Evolutionary conservation across 106 monocot species (phyloP), one percentile per base, ranked within the genome.

Genomic region (Xerophyta viscosa): DNA sequence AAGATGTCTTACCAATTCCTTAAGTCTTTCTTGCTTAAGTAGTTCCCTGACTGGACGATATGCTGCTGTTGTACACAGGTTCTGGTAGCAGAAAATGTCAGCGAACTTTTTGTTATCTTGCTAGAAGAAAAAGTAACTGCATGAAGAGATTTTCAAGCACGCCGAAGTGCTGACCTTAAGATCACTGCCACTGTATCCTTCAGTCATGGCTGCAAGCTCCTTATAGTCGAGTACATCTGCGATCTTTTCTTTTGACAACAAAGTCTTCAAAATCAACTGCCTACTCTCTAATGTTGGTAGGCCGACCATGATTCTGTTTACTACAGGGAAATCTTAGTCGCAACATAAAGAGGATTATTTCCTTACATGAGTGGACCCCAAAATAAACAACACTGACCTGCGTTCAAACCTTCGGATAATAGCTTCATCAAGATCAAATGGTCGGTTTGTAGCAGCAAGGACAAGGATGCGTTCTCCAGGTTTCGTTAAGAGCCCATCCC

Each of bases 1-100:
- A 39, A 39, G 10, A 18, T 31, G 26, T 28, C 58, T 53, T 59
- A 69, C 72, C 69, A 73, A 44, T 48, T 82, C 68, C 46, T 69
- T 77, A 3, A 61, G 42, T 28, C 44, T 28, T 41, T 57, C 57
- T 42, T 15, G 39, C 41, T 57, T 37, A 31, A 57, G 21, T 57
- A 57, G 57, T 41, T 57, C 57, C 41, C 57, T 41, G 41, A 57
- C 57, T 37, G 57, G 57, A 42, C 57, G 57, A 57, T 57, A 41
- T 42, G 57, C 57, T 25, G 57, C 57, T 18, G 41, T 57, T n/a
- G 24, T 42, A 22, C 57, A 57, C 0, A 57, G 42, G 42, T 41
- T 41, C 41, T 57, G n/a, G n/a, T n/a, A n/a, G n/a, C n/a, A n/a
- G n/a, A n/a, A n/a, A n/a, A n/a, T n/a, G n/a, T n/a, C n/a, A n/a